Percentiles rank a stretch among this genome's conserved stretches.
These are phyloP conservation scores for Citrus inodora DNA, from an alignment of 345 rosid species.

Conservation along the genomic window DNA sequence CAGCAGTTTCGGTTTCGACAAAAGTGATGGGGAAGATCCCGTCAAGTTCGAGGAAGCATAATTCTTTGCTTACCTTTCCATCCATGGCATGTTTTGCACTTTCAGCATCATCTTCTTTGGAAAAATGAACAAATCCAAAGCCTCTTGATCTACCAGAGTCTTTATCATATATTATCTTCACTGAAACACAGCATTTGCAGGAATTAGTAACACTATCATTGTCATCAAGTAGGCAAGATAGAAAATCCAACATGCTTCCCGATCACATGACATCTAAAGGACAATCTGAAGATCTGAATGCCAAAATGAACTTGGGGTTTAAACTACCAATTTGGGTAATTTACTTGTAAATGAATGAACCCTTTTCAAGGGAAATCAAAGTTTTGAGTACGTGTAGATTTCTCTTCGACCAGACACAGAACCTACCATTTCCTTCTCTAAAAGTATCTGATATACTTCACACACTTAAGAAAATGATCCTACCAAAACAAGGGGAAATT, in stretches of 20 bases:
- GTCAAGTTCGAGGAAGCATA: neutral
- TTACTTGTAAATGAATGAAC: neutral
- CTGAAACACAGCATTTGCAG: constrained; percentile 32
- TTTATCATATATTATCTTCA: constrained; percentile 67
- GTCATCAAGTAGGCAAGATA: neutral
- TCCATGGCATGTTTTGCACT: constrained; percentile 91
- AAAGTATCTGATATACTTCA: neutral
- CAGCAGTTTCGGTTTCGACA: neutral
- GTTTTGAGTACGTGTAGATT: neutral
- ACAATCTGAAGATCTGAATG: neutral
- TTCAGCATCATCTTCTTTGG: constrained; percentile 48
- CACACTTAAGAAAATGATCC: neutral
- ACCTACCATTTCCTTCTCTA: neutral
- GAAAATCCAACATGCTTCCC: neutral
- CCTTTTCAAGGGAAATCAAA: neutral
- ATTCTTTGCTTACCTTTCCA: constrained; percentile 54
- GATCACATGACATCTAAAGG: neutral
- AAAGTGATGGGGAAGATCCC: neutral
- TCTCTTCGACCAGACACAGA: neutral
- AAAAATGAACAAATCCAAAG: constrained; percentile 79
- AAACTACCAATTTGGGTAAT: neutral
- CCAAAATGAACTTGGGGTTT: neutral
- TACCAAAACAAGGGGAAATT: neutral
- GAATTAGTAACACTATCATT: neutral
- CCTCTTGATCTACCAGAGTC: constrained; percentile 86